Percentiles rank a stretch among this genome's conserved stretches.
These are phyloP conservation scores for Pontederia crassipes DNA, from an alignment of 176 grass and related monocot genomes.

Conservation along the genomic window DNA sequence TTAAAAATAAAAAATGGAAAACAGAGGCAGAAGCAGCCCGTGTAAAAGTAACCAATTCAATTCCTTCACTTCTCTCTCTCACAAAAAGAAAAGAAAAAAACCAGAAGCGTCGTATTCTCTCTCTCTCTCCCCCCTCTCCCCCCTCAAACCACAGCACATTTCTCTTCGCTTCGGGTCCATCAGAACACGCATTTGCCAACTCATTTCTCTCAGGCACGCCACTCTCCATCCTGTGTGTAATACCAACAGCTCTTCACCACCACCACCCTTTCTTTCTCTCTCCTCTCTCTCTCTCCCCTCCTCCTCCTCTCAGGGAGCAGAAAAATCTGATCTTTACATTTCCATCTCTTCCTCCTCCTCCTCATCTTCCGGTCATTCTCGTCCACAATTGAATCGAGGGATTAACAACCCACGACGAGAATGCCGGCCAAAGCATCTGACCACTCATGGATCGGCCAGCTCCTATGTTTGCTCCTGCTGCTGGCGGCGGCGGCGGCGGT, in stretches of 20 bases:
- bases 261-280: neutral
- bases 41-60: no score
- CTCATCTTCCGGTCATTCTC: neutral
- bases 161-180: no score
- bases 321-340: neutral
- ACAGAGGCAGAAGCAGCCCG: no score
- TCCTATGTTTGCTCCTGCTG: neutral
- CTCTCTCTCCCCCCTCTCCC: no score
- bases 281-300: neutral
- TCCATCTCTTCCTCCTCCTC: neutral
- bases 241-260: neutral
- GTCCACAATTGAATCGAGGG: neutral
- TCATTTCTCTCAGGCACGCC: no score
- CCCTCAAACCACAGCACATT: no score
- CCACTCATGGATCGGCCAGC: neutral
- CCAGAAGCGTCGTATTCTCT: no score
- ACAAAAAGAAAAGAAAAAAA: no score
- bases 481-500: slow-evolving; percentile 1
- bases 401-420: neutral
- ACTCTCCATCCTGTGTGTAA: no score
- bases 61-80: no score
- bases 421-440: neutral
- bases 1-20: no score
- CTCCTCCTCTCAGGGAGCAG: neutral
- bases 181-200: no score